Percentiles rank a stretch among this genome's conserved stretches.
These are phyloP conservation scores for Neopestalotiopsis sp. DNA, from an alignment of 2,329 filamentous ascomycete species.

Conservation along the genomic window DNA sequence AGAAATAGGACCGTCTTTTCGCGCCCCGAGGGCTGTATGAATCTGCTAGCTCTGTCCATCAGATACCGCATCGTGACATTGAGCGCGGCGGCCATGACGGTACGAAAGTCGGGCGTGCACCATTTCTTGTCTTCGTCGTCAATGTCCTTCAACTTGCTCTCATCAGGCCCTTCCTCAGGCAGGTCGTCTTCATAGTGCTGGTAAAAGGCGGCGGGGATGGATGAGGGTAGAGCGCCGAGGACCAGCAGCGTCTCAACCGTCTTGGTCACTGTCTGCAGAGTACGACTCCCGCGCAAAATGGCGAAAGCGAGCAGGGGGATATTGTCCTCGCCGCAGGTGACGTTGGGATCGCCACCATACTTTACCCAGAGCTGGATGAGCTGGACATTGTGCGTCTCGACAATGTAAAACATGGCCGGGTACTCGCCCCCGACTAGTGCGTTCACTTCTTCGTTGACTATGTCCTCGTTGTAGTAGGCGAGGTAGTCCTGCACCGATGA, in stretches of 20 bases:
- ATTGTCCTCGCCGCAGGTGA: constrained; percentile 18
- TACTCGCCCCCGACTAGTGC: constrained; percentile 20
- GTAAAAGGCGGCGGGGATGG: constrained; percentile 26
- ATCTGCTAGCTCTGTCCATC: constrained; percentile 23
- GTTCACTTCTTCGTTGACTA: constrained; percentile 20
- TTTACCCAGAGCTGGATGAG: constrained; percentile 26
- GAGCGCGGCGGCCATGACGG: constrained; percentile 18
- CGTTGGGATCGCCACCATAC: constrained; percentile 27
- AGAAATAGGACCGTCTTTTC: constrained; percentile 19
- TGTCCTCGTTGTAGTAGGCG: constrained; percentile 13
- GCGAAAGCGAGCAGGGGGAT: constrained; percentile 28
- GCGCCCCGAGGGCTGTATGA: constrained; percentile 19
- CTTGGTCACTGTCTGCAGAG: constrained; percentile 19
- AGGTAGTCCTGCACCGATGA: constrained; percentile 21
- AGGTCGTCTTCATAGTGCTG: constrained; percentile 20
- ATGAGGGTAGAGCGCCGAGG: constrained; percentile 23
- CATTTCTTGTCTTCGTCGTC: constrained; percentile 20
- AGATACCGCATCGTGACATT: constrained; percentile 30
- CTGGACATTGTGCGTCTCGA: constrained; percentile 23
- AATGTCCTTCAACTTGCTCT: constrained; percentile 17
- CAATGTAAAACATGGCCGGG: constrained; percentile 29
- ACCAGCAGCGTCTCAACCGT: constrained; percentile 23
- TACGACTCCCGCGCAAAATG: constrained; percentile 20
- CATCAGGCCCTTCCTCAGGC: constrained; percentile 20
- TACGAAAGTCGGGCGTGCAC: constrained; percentile 21